Conservation (phyloP, 306 rosid species). For the Vachellia pachyceras region DNA sequence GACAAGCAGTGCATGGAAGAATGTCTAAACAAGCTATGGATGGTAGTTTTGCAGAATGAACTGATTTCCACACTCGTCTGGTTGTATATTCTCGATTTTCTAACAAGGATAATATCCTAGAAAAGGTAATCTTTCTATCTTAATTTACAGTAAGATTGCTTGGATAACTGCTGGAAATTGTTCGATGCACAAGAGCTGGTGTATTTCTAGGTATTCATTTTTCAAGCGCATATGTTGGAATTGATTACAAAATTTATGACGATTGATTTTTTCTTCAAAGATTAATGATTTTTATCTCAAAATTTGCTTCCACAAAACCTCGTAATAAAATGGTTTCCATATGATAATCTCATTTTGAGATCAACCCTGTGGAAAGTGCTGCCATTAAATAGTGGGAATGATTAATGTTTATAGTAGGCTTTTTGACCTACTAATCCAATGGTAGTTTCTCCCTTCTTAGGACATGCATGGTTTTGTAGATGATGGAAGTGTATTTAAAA, state of each 20-base stretch:
- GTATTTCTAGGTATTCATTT: constrained; percentile 24
- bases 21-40: constrained; percentile 40
- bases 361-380: constrained; percentile 32
- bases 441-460: not conserved
- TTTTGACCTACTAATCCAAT: constrained; percentile 11
- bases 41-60: constrained; percentile 45
- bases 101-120: constrained; percentile 40
- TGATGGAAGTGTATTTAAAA: not conserved
- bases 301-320: not conserved
- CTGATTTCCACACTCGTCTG: constrained; percentile 44
- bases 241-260: constrained; percentile 36
- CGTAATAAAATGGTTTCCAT: not conserved
- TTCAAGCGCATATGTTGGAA: constrained; percentile 27
- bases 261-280: constrained; percentile 20
- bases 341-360: not conserved
- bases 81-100: constrained; percentile 50
- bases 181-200: constrained; percentile 31
- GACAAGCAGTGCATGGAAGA: constrained; percentile 41
- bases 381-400: constrained; percentile 19
- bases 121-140: constrained; percentile 53
- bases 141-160: constrained; percentile 16
- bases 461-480: constrained; percentile 21
- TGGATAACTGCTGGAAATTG: not conserved
- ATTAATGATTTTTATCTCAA: constrained; percentile 16
- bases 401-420: not conserved